Evolutionary conservation across 805 yeast species (phyloP).

Genomic region (Hemisphaericaspora nanyangensis): DNA sequence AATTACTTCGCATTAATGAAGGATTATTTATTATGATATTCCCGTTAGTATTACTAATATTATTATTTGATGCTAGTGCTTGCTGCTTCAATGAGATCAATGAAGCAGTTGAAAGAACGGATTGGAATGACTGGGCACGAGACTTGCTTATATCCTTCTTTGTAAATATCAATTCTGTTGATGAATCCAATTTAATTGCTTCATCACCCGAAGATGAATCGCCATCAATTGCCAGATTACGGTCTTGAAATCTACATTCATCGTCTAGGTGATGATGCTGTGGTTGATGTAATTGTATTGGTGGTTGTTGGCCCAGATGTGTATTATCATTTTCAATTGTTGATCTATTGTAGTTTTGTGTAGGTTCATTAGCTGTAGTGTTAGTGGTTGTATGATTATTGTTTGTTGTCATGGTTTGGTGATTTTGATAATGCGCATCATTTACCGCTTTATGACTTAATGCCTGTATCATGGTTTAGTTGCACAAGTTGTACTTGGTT

Average conservation of each 20-base stretch:
- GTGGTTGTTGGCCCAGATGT: constrained; percentile 1
- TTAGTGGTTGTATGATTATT: too few species aligned
- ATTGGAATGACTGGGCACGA: constrained; percentile 42
- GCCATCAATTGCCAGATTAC: background rate
- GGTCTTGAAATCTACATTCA: background rate
- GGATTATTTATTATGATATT: background rate
- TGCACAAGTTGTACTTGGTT: too few species aligned
- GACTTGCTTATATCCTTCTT: constrained; percentile 35
- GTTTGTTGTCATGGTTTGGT: too few species aligned
- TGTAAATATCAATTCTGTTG: constrained; percentile 26
- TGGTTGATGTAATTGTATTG: background rate
- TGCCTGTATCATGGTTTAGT: too few species aligned
- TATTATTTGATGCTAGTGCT: constrained; percentile 6
- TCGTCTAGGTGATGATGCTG: background rate
- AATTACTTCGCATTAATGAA: constrained; percentile 11
- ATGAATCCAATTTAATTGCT: constrained; percentile 4
- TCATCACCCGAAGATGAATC: background rate
- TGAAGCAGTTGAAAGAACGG: constrained; percentile 42
- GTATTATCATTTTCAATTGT: background rate
- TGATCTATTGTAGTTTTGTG: too few species aligned
- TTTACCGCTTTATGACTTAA: too few species aligned
- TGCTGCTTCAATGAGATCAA: constrained; percentile 35
- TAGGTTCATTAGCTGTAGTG: too few species aligned
- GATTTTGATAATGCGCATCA: too few species aligned
- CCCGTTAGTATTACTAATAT: constrained; percentile 4